A percentile compares a stretch with the other conserved stretches of the same genome.
Conservation (phyloP, 2,329 filamentous ascomycete species). For the Cladosporium sp. region DNA sequence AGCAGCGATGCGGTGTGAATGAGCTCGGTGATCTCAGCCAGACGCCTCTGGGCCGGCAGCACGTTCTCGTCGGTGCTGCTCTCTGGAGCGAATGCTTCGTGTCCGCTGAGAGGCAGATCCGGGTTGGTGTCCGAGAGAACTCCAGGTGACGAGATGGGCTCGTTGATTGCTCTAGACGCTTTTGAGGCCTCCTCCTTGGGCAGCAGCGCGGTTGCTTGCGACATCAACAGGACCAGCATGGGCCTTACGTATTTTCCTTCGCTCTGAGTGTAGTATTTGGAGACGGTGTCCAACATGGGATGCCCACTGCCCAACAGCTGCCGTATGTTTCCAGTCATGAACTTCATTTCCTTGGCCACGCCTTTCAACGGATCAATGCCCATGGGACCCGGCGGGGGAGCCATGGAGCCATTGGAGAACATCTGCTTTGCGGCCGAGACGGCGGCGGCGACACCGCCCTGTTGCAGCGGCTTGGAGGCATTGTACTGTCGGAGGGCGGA, state of each 20-base stretch:
- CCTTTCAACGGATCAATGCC: slow-evolving; percentile 81
- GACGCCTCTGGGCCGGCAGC: slow-evolving; percentile 82
- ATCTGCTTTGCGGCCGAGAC: slow-evolving; percentile 64
- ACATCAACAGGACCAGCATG: slow-evolving; percentile 93
- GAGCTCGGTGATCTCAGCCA: slow-evolving; percentile 94
- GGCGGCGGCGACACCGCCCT: slow-evolving; percentile 69
- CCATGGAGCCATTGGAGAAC: slow-evolving; percentile 59
- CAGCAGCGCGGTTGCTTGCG: slow-evolving; percentile 79
- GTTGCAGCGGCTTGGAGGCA: slow-evolving; percentile 39
- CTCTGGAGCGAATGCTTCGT: slow-evolving; percentile 36
- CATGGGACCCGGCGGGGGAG: slow-evolving; percentile 60
- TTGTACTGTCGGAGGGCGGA: slow-evolving; percentile 27
- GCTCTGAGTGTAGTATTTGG: slow-evolving; percentile 96
- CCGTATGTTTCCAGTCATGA: slow-evolving; percentile 86
- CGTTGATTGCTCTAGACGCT: slow-evolving; percentile 44
- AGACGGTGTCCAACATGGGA: slow-evolving; percentile 86
- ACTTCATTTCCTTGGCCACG: slow-evolving; percentile 95
- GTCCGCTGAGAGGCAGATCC: slow-evolving; percentile 48
- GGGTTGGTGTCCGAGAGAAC: slow-evolving; percentile 82
- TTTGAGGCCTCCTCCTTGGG: slow-evolving; percentile 47
- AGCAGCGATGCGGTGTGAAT: slow-evolving; percentile 96
- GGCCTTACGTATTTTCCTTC: slow-evolving; percentile 97
- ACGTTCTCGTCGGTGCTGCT: slow-evolving; percentile 50
- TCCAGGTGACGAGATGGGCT: slow-evolving; percentile 54
- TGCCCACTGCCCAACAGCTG: slow-evolving; percentile 92